Evolutionary conservation across 352 stramenopile species (phyloP), one percentile per base, ranked within the genome.

Genomic region (Phytophthora palmivora): DNA sequence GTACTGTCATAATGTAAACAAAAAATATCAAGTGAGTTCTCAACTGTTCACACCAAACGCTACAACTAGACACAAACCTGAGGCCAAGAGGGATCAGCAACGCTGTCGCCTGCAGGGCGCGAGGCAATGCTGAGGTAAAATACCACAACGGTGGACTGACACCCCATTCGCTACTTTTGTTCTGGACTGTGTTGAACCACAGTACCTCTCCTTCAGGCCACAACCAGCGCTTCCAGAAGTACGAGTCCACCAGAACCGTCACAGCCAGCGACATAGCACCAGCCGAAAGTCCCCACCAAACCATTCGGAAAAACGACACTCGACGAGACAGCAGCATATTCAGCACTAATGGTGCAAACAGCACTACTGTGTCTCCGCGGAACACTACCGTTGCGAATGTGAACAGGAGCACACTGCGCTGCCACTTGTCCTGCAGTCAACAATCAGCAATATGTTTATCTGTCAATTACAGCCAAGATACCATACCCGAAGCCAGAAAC

Each of bases 201-300:
- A 99, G 85, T 8, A 99, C 98, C 54, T 97, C 88, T 24, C 97
- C 96, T 64, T 99, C 98, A n/a, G 98, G 97, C 97, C 97, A 99
- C 18, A 99, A 67, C 89, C 81, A 96, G 8, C 88, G 84, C 63
- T 87, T 80, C 95, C 97, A 99, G 59, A 99, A 95, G 62, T 95
- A 85, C 42, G 93, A 98, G 69, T 99, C 97, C 2, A 99, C 68
- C 11, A 85, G 56, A 24, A 98, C 67, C 1, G 92, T 99, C 19
- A 97, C 14, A 0, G 75, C 30, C 3, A 99, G 66, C 28, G 91
- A 87, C 6, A 76, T 11, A 4, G 90, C 21, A 0, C 88, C 88
- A 1, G 94, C 84, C 0, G 76, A 41, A 22, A 98, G 36, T 7
- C 97, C 97, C 77, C 86, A 88, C 41, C 61, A 60, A 0, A 98